Evolutionary conservation across 176 grass and related monocot genomes (phyloP), one percentile per base, ranked within the genome.

Genomic region (Bromus sterilis): DNA sequence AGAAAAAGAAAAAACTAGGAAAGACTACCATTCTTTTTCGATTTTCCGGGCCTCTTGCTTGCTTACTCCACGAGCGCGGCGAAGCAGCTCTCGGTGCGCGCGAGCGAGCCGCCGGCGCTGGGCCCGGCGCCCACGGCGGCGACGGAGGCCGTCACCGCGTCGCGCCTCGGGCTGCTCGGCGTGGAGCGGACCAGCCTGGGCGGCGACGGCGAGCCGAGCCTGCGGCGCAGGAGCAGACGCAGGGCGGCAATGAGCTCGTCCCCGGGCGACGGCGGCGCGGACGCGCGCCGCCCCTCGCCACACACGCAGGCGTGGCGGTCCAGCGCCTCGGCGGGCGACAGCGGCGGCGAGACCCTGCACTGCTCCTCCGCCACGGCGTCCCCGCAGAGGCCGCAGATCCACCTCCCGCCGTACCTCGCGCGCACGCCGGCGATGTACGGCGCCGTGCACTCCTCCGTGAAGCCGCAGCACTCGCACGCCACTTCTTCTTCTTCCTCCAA

Each of bases 371-470:
- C 89, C 24, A 97, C 88, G 11, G 94, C 94, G 34, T 90, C 94
- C 5, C 91, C 91, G 71, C 94, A 97, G 0, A 97, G 88, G 18
- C 94, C 94, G 53, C 94, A 97, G 79, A 97, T 90, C 94, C 94
- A 97, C 24, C 78, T 11, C 3, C 94, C 94, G 1, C 43, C 88
- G 80, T 89, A 93, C 37, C 88, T 75, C 55, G 85, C 87, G 7
- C 94, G 88, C 39, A 97, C 91, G 7, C 59, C 34, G 15, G 80
- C 88, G 48, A 90, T 83, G 80, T 97, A 97, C 66, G 87, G 80
- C 14, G 78, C 83, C 43, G 94, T 97, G 86, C 94, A 97, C 86
- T 97, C 94, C 80, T 97, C 94, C 61, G 87, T 90, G 91, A 97
- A 86, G 2, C 88, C 88, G 81, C 94, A 97, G 83, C 94, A 97